Evolutionary conservation across 192 early-diverging fungal species (phyloP), one percentile per base, ranked within the genome.

Genomic region (Gamsiella multidivaricata): DNA sequence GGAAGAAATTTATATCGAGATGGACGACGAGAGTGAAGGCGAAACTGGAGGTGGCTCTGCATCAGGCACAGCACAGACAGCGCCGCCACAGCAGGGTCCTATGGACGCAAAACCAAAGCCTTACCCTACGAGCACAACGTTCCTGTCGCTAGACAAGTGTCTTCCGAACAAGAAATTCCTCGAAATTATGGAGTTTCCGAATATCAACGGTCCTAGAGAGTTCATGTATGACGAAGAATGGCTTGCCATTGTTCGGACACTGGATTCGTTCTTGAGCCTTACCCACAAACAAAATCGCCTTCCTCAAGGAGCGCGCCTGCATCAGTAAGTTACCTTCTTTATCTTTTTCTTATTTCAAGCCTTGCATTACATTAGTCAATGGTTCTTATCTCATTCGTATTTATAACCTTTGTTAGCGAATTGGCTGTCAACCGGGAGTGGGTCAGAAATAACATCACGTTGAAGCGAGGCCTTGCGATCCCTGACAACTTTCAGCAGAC

Each of bases 101-200:
- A 15, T 36, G 12, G 31, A 18, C 23, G 41, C 0, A 3, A 20
- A 11, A 15, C 15, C 47, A 34, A 56, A 32, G 36, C 6, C 47
- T 15, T 22, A 45, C 39, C 56, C 37, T 22, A 70, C 80, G 0
- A 50, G 81, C 9, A 99, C 98, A 2, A 75, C 85, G 33, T 99
- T 99, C 79, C 65, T 98, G 42, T 89, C 95, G 3, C 81, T 99
- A n/a, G 98, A 99, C 82, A 98, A 98, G 57, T 99, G 98, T 57
- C 50, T 94, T 23, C 91, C 90, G 3, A 55, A 82, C 5, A 84
- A 93, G 2, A 82, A 93, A 36, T 98, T 95, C 69, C 74, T 99
- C 29, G 86, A 94, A 63, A 81, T 91, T 6, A 33, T 85, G n/a
- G 83, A 85, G 45, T 51, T 85, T 46, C 82, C 88, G 2, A 76